A percentile compares a stretch with the other conserved stretches of the same genome.
Evolutionary conservation across 768 basidiomycete genomes (phyloP).

Genomic region (Pulveroboletus frians): DNA sequence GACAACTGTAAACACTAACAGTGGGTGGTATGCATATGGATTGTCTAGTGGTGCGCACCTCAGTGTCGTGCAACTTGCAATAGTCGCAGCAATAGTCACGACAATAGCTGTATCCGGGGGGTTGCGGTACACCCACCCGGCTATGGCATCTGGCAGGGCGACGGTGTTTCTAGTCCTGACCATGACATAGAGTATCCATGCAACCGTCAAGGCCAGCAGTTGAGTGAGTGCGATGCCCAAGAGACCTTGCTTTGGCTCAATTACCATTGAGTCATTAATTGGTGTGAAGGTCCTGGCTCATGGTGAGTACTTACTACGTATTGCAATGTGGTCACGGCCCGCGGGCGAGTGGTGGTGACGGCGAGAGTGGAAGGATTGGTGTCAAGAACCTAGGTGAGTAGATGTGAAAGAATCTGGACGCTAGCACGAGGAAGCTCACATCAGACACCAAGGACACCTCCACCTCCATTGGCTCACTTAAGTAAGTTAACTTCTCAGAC

Average conservation of each 20-base stretch:
- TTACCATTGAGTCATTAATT: neutral
- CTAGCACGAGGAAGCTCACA: too few relatives aligned
- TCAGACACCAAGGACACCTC: too few relatives aligned
- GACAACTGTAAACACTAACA: neutral
- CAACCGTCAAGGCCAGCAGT: neutral
- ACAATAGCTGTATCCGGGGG: neutral
- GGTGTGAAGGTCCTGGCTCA: neutral
- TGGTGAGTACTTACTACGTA: neutral
- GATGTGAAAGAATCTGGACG: too few relatives aligned
- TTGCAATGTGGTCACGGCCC: neutral
- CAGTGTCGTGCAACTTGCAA: too few relatives aligned
- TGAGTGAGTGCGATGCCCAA: neutral
- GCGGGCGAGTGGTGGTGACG: too few relatives aligned
- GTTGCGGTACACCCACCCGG: neutral
- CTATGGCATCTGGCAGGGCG: neutral
- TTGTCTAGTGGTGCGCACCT: neutral
- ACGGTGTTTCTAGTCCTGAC: neutral
- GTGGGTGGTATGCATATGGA: neutral
- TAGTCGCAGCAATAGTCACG: neutral
- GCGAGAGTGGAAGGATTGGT: too few relatives aligned
- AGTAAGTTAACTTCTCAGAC: too few relatives aligned
- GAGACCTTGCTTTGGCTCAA: neutral
- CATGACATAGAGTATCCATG: neutral
- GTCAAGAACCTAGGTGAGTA: too few relatives aligned
- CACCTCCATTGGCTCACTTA: too few relatives aligned